phyloP scores from a whole-genome alignment of 164 flowering plant species.

The Vitis cinerea region DNA sequence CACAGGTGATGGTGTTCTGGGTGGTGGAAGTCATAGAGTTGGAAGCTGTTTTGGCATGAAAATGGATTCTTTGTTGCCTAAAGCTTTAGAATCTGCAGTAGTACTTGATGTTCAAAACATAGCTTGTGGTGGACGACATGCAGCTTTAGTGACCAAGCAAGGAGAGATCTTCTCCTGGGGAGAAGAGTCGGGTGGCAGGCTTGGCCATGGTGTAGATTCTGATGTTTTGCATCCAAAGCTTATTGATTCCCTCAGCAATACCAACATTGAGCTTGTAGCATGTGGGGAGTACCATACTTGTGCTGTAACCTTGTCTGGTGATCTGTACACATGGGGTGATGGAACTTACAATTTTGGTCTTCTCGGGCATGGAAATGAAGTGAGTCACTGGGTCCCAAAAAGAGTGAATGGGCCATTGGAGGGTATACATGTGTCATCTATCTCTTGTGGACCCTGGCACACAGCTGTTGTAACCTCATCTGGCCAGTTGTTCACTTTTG shows the following conservation, averaged over 20 bases:
- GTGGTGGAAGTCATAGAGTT: slow-evolving; percentile 70
- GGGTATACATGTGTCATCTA: slow-evolving; percentile 88
- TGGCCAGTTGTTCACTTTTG: slow-evolving; percentile 94
- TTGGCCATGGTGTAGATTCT: slow-evolving; percentile 97
- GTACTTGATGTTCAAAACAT: slow-evolving; percentile 97
- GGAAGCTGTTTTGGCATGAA: slow-evolving; percentile 57
- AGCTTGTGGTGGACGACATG: slow-evolving; percentile 95
- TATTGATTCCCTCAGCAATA: slow-evolving; percentile 75
- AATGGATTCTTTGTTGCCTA: slow-evolving; percentile 84
- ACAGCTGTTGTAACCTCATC: slow-evolving; percentile 97
- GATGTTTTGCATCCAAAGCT: slow-evolving; percentile 95
- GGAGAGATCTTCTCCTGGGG: slow-evolving; percentile 99
- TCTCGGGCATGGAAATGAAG: slow-evolving; percentile 95
- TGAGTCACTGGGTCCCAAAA: slow-evolving; percentile 97
- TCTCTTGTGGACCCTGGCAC: slow-evolving; percentile 99
- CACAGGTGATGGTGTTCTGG: slow-evolving; percentile 82
- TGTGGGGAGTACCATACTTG: slow-evolving; percentile 96
- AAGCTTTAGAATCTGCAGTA: slow-evolving; percentile 89
- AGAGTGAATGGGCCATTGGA: slow-evolving; percentile 91
- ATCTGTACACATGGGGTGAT: slow-evolving; percentile 96
- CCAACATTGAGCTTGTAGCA: slow-evolving; percentile 87
- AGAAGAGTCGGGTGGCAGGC: slow-evolving; percentile 94
- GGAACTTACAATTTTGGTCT: slow-evolving; percentile 86
- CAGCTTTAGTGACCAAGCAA: slow-evolving; percentile 90
- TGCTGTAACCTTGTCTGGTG: slow-evolving; percentile 98